Conservation (phyloP, 1,284 basidiomycete species). For the Tylopilus sp. region DNA sequence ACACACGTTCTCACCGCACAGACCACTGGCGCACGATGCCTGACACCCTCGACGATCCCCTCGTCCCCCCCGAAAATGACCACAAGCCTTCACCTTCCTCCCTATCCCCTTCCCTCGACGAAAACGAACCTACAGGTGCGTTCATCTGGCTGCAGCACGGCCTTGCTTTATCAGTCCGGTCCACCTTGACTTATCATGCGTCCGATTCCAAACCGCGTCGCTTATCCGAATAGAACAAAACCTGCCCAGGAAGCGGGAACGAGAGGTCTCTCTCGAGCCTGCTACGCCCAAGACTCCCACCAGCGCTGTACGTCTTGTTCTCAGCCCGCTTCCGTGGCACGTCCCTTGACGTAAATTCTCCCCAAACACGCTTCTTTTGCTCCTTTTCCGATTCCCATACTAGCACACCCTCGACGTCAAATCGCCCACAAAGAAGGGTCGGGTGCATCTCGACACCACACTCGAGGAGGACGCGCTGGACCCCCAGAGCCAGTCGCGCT, state of each 20-base stretch:
- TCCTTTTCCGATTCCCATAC: slow-evolving; percentile 15
- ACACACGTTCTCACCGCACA: slow-evolving; percentile 30
- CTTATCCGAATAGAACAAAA: slow-evolving; percentile 32
- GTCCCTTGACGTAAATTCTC: slow-evolving; percentile 31
- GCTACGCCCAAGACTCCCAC: slow-evolving; percentile 47
- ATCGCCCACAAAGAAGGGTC: slow-evolving; percentile 70
- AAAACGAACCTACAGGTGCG: slow-evolving; percentile 31
- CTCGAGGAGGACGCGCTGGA: slow-evolving; percentile 51
- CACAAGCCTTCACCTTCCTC: slow-evolving; percentile 28
- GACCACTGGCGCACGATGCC: slow-evolving; percentile 33
- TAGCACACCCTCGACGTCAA: slow-evolving; percentile 52
- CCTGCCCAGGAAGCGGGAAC: slow-evolving; percentile 57
- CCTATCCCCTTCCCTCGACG: slow-evolving; percentile 31
- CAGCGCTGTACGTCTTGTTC: slow-evolving; percentile 28
- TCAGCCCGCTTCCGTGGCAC: slow-evolving; percentile 10
- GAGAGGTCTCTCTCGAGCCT: slow-evolving; percentile 71
- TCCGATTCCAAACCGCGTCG: slow-evolving; percentile 17
- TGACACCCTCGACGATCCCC: slow-evolving; percentile 23
- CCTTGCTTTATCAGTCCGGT: slow-evolving; percentile 29
- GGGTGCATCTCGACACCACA: slow-evolving; percentile 55
- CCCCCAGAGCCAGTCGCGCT: slow-evolving; percentile 32
- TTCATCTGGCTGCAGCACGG: slow-evolving; percentile 26
- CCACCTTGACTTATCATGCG: slow-evolving; percentile 23
- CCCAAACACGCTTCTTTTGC: slow-evolving; percentile 10
- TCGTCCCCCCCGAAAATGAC: slow-evolving; percentile 10